phyloP scores from a whole-genome alignment of 768 basidiomycete species.

The Lentinula detonsa region DNA sequence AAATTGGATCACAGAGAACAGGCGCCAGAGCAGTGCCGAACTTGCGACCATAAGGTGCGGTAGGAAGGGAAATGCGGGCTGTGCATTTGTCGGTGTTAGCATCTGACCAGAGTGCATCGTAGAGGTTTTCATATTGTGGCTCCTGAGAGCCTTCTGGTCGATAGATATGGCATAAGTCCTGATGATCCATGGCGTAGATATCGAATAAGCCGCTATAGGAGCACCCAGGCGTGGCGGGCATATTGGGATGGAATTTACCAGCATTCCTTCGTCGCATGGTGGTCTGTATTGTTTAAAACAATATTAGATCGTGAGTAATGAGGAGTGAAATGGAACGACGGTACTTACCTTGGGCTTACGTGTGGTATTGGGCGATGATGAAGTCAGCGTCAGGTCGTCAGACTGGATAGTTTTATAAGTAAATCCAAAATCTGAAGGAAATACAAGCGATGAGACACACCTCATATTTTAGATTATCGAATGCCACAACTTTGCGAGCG shows the following conservation, averaged over 20 bases:
- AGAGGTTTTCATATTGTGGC: background rate
- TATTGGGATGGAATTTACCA: background rate
- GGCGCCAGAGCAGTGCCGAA: background rate
- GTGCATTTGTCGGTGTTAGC: background rate
- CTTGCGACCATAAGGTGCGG: background rate
- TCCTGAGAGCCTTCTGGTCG: background rate
- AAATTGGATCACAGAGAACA: background rate
- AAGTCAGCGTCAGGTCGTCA: background rate
- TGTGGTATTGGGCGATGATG: background rate
- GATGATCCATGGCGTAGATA: conserved; percentile 3
- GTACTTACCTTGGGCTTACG: background rate
- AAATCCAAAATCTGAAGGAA: background rate
- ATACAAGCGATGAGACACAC: background rate
- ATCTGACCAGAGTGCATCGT: background rate
- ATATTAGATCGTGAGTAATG: background rate
- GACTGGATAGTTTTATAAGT: background rate
- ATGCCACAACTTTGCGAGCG: background rate
- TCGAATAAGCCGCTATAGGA: background rate
- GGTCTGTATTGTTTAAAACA: background rate
- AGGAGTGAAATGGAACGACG: background rate
- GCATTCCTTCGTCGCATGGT: background rate
- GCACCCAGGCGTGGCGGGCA: background rate
- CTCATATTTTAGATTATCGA: background rate
- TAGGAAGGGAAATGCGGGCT: background rate
- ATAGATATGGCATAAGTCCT: conserved; percentile 2